Conservation (phyloP, 2,329 filamentous ascomycete species). For the Neonectria coccinea region DNA sequence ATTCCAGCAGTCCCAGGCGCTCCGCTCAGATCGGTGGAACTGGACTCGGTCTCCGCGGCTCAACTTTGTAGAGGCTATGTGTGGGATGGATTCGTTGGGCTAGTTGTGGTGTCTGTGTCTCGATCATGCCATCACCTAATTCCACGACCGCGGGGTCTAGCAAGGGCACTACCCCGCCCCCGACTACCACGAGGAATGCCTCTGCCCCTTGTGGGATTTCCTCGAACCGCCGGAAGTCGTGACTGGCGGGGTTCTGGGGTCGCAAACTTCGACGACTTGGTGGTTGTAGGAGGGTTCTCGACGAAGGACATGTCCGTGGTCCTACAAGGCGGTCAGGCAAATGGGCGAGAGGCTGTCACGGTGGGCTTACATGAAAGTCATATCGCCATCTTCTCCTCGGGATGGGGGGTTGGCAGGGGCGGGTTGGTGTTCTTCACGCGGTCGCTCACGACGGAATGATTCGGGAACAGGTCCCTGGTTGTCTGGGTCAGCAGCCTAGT, state of each 20-base stretch:
- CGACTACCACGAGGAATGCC: slow-evolving; percentile 43
- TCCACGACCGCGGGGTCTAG: slow-evolving; percentile 59
- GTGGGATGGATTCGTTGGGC: not conserved
- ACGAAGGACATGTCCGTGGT: slow-evolving; percentile 94
- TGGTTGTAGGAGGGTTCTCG: slow-evolving; percentile 77
- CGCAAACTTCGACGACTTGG: slow-evolving; percentile 62
- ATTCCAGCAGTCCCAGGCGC: not conserved
- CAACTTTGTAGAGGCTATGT: not conserved
- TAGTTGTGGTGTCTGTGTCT: slow-evolving; percentile 7
- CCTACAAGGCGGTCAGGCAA: slow-evolving; percentile 58
- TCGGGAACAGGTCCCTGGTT: slow-evolving; percentile 83
- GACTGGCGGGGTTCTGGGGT: slow-evolving; percentile 59
- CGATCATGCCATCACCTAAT: slow-evolving; percentile 52
- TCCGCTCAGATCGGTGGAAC: not conserved
- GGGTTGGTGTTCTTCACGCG: slow-evolving; percentile 62
- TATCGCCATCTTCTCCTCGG: slow-evolving; percentile 69
- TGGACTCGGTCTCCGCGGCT: slow-evolving; percentile 1
- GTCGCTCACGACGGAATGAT: slow-evolving; percentile 78
- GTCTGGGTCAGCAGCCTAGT: slow-evolving; percentile 18
- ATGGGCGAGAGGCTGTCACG: not conserved
- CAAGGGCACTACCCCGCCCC: slow-evolving; percentile 60
- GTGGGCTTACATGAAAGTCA: slow-evolving; percentile 81
- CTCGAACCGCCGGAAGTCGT: slow-evolving; percentile 60
- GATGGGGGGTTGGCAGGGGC: slow-evolving; percentile 38
- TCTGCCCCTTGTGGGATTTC: slow-evolving; percentile 50